A percentile compares a stretch with the other conserved stretches of the same genome.
phyloP scores from a whole-genome alignment of 805 yeast genomes.

The Lachancea waltii region DNA sequence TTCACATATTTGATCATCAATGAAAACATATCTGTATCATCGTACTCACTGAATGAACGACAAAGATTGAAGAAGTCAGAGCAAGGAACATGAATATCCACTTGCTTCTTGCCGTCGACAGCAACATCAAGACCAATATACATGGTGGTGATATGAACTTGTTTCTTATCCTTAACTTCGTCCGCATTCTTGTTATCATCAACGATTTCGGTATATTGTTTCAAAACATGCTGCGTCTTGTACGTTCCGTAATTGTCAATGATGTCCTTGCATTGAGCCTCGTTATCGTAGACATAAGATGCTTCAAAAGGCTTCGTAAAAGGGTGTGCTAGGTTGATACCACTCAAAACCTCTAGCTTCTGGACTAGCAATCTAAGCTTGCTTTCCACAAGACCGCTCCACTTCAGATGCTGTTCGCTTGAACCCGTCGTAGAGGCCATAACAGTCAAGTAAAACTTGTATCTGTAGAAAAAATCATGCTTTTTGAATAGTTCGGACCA shows the following conservation, averaged over 20 bases:
- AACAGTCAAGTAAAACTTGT: slow-evolving; percentile 80
- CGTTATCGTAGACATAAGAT: slow-evolving; percentile 41
- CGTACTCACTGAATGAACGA: slow-evolving; percentile 62
- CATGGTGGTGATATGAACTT: slow-evolving; percentile 62
- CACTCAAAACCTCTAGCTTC: slow-evolving; percentile 71
- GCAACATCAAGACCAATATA: slow-evolving; percentile 66
- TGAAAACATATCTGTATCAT: slow-evolving; percentile 43
- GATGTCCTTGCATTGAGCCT: slow-evolving; percentile 51
- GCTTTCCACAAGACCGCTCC: slow-evolving; percentile 92
- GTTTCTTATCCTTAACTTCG: slow-evolving; percentile 21
- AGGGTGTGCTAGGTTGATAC: slow-evolving; percentile 83
- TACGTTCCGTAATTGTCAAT: slow-evolving; percentile 58
- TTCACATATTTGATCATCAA: slow-evolving; percentile 69
- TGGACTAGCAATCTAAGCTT: slow-evolving; percentile 74
- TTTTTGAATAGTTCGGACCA: slow-evolving; percentile 76
- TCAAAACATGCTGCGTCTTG: slow-evolving; percentile 43
- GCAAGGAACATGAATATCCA: slow-evolving; percentile 86
- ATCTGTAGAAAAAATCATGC: slow-evolving; percentile 75
- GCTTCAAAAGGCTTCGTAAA: slow-evolving; percentile 69
- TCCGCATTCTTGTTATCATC: slow-evolving; percentile 34
- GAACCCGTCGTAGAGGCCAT: slow-evolving; percentile 68
- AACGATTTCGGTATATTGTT: slow-evolving; percentile 31
- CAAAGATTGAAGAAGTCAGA: slow-evolving; percentile 80
- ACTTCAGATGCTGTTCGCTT: slow-evolving; percentile 77
- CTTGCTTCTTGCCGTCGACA: slow-evolving; percentile 46